These are phyloP conservation scores for Neurospora hispaniola DNA, from an alignment of 495 filamentous ascomycete species.

Conservation along the genomic window DNA sequence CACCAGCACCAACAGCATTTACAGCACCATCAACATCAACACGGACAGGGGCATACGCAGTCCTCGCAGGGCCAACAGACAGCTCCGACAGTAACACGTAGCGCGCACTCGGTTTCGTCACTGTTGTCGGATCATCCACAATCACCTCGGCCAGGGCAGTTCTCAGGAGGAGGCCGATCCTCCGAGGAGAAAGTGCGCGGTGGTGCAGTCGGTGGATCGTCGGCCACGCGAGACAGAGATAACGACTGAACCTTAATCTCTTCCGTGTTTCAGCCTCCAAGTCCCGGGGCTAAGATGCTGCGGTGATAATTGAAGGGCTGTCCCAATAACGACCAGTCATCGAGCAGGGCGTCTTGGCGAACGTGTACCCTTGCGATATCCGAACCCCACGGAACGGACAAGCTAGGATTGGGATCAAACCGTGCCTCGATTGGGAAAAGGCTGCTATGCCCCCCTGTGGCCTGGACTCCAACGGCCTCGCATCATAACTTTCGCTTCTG, in stretches of 20 bases:
- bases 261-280: constrained; percentile 27
- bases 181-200: constrained; percentile 21
- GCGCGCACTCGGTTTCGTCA: constrained; percentile 38
- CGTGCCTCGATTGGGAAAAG: background rate
- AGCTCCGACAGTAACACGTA: constrained; percentile 15
- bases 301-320: background rate
- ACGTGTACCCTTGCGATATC: background rate
- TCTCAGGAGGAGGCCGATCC: constrained; percentile 11
- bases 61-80: constrained; percentile 6
- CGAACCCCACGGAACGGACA: background rate
- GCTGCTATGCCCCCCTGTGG: background rate
- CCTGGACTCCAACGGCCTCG: background rate
- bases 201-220: constrained; percentile 21
- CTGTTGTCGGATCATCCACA: constrained; percentile 34
- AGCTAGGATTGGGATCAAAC: background rate
- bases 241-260: constrained; percentile 31
- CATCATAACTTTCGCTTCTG: background rate
- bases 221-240: constrained; percentile 25
- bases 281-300: constrained; percentile 8
- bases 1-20: background rate
- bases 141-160: constrained; percentile 22
- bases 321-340: background rate
- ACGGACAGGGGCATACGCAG: constrained; percentile 8
- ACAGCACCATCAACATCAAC: constrained; percentile 5
- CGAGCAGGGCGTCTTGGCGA: background rate